Percentiles rank a stretch among this genome's conserved stretches.
Evolutionary conservation across 306 rosid species (phyloP).

Genomic region (Alnus rubra): DNA sequence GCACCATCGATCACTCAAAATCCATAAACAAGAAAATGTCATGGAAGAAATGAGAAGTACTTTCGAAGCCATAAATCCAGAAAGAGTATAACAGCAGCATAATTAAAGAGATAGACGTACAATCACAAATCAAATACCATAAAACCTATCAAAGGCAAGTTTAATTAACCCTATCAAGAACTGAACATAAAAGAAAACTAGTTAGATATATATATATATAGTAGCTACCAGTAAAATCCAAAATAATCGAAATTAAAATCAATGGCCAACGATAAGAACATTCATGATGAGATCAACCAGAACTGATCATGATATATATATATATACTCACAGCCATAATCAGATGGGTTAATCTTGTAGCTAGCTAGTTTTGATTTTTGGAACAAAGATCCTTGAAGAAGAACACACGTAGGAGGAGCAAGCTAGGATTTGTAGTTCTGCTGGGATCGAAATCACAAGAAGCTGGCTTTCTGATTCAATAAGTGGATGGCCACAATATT

Average conservation of each 20-base stretch:
- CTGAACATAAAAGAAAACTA: background rate
- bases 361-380: background rate
- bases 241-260: background rate
- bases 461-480: background rate
- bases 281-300: background rate
- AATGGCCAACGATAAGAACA: background rate
- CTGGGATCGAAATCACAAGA: background rate
- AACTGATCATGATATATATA: no score
- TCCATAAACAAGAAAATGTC: background rate
- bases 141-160: background rate
- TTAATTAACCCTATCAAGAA: no score
- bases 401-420: background rate
- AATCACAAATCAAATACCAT: background rate
- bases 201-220: background rate
- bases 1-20: background rate
- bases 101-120: background rate
- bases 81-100: background rate
- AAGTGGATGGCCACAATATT: background rate
- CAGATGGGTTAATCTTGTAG: background rate
- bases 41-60: background rate
- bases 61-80: background rate
- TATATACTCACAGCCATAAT: slow-evolving; percentile 32
- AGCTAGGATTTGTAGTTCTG: background rate
- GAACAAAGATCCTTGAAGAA: background rate
- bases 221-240: background rate